Evolutionary conservation across 495 filamentous ascomycete genomes (phyloP), one percentile per base, ranked within the genome.

Genomic region (Staphylotrichum tortipilum): DNA sequence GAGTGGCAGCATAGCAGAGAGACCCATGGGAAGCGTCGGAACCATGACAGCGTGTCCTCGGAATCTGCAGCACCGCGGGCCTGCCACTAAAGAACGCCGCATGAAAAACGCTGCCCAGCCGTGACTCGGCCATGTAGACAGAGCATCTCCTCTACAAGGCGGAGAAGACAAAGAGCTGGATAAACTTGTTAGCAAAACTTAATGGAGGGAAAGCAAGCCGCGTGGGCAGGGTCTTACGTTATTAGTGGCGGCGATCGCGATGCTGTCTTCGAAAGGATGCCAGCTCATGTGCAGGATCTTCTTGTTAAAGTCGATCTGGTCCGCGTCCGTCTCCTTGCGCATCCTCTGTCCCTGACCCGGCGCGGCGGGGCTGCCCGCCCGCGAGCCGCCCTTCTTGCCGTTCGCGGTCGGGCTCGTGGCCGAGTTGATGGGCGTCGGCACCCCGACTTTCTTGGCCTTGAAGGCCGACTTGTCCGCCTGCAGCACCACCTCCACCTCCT

Each of bases 221-320:
- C 34, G 5, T 4, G 17, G 35, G 17, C 5, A 4, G 17, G 11
- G 4, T 11, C 54, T 84, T 70, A 97, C 92, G 70, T 98, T 98
- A 76, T 98, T 98, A 53, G 92, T 98, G 42, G 92, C 92, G 51
- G 92, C 92, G 77, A 98, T 98, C 36, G 92, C 92, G 74, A 98
- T 98, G 71, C 91, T 96, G 73, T 98, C 92, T 74, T 98, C 92
- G 64, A 89, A 95, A 40, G 92, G 92, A 81, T 98, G 92, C 92
- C 92, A 98, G 71, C 92, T 97, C 92, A 98, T 98, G 67, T 98
- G 92, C 66, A 98, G 63, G 65, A 98, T 98, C 82, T 98, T 98
- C 84, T 98, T 98, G 78, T 98, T 97, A 73, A 97, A 98, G 66
- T 98, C 92, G 70, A 98, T 98, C 72, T 96, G 91, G 67, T 98